Percentiles rank a stretch among this genome's conserved stretches.
These are phyloP conservation scores for Articulospora tetracladia DNA, from an alignment of 495 filamentous ascomycete species.

Conservation along the genomic window DNA sequence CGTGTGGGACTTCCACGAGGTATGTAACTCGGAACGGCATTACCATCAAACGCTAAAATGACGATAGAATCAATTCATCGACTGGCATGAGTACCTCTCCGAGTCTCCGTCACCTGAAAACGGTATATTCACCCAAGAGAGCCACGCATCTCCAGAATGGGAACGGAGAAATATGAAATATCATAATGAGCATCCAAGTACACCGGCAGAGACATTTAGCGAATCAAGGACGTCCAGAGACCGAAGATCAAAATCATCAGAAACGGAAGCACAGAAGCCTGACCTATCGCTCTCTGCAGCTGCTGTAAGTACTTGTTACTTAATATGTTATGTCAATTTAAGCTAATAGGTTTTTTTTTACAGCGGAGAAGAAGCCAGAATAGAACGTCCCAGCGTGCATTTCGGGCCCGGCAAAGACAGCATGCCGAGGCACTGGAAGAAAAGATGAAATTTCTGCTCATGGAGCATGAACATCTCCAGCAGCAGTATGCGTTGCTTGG, in stretches of 20 bases:
- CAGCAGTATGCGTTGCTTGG: background rate
- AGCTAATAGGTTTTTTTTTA: background rate
- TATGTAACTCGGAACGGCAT: background rate
- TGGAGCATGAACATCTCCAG: conserved; percentile 6
- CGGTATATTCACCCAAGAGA: background rate
- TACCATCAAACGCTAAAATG: background rate
- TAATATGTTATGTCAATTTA: background rate
- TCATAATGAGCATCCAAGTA: no score
- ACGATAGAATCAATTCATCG: background rate
- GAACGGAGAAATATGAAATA: background rate
- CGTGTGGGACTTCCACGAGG: no score
- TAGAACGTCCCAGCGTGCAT: conserved; percentile 3
- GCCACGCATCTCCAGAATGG: background rate
- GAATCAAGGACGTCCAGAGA: background rate
- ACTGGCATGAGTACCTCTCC: background rate
- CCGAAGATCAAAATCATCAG: background rate
- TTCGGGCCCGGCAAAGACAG: conserved; percentile 11
- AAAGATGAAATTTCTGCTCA: background rate
- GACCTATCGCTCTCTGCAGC: background rate
- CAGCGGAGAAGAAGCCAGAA: conserved; percentile 10
- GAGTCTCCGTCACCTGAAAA: background rate
- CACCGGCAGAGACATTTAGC: background rate
- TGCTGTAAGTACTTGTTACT: background rate
- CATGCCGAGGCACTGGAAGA: background rate
- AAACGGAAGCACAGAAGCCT: background rate